Base-by-base conservation (phyloP, 2,329 filamentous ascomycete species). In the Trichoderma lentiforme region DNA sequence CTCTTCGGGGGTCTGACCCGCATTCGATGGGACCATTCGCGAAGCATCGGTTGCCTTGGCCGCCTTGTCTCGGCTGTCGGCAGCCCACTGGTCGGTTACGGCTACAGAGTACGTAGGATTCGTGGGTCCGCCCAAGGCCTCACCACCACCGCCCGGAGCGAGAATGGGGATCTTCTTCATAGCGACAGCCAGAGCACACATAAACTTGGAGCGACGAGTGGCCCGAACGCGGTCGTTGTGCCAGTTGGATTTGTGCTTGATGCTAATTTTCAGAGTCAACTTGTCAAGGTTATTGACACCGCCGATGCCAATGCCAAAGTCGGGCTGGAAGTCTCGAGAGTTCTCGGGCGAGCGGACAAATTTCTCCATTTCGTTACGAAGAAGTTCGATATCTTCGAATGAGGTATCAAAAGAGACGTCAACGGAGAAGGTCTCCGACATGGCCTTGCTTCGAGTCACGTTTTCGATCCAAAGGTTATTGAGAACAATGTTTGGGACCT, bases 391-490 rank as follows among this genome's bases (percentile, higher is more conserved):
- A 73, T 98, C 95, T 75, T 97, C 94, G 70, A 98, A 95, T 0
- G 87, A 89, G 0, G 96, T 98, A 76, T 94, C 94, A 79, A 93
- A 98, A 6, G 91, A 91, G 72, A 97, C 91, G 73, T 92, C 92
- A 66, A 98, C 85, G 12, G 91, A 89, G 67, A 98, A 87, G 66
- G 89, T 89, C 82, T 97, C 96, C 74, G 91, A 92, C 95, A 98
- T 98, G 62, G 94, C 91, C 81, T 94, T 95, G 79, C 93, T 95
- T 68, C 96, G 92, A 11, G 92, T 92, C 74, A 98, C 89, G 80
- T 99, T 99, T 81, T 98, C 95, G 70, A 99, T 91, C 92, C 94
- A 98, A n/a, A 95, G 84, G 67, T 89, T 92, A 85, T 98, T 98
- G 69, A 98, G 87, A 2, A 94, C 86, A 78, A 97, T 97, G 82